phyloP scores from a whole-genome alignment of 768 basidiomycete genomes.

The Termitomyces sp. region DNA sequence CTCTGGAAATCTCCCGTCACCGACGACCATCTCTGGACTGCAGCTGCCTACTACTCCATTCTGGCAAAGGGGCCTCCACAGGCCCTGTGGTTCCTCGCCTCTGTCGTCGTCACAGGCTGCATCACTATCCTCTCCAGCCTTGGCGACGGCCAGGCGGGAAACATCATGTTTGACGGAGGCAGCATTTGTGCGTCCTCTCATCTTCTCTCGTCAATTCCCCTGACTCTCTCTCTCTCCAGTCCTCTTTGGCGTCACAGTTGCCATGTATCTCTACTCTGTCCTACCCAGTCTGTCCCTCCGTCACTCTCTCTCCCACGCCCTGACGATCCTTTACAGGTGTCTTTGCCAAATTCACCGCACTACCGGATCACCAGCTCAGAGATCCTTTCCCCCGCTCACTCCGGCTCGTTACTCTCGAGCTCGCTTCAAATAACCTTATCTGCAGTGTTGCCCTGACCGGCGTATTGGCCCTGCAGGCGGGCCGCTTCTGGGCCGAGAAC shows the following conservation, averaged over 20 bases:
- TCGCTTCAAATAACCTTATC: constrained; percentile 79
- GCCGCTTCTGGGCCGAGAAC: constrained; percentile 80
- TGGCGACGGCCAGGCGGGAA: constrained; percentile 69
- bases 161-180: constrained; percentile 89
- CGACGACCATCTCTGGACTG: constrained; percentile 79
- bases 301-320: not conserved
- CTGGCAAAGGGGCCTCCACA: constrained; percentile 59
- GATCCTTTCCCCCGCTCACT: constrained; percentile 61
- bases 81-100: constrained; percentile 51
- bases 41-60: constrained; percentile 77
- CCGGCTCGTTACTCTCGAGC: constrained; percentile 61
- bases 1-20: constrained; percentile 86
- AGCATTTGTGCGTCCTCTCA: constrained; percentile 63
- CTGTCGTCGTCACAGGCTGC: constrained; percentile 53
- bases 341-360: constrained; percentile 47
- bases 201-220: not conserved
- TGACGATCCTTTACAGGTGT: constrained; percentile 35
- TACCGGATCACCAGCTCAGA: constrained; percentile 45
- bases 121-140: constrained; percentile 74
- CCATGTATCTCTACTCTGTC: constrained; percentile 72
- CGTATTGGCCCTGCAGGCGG: constrained; percentile 79
- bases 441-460: constrained; percentile 86
- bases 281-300: constrained; percentile 58
- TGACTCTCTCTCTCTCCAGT: constrained; percentile 35
- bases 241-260: constrained; percentile 65